phyloP scores from a whole-genome alignment of 1,139 yeast species.

The Yamadazyma siamensis region DNA sequence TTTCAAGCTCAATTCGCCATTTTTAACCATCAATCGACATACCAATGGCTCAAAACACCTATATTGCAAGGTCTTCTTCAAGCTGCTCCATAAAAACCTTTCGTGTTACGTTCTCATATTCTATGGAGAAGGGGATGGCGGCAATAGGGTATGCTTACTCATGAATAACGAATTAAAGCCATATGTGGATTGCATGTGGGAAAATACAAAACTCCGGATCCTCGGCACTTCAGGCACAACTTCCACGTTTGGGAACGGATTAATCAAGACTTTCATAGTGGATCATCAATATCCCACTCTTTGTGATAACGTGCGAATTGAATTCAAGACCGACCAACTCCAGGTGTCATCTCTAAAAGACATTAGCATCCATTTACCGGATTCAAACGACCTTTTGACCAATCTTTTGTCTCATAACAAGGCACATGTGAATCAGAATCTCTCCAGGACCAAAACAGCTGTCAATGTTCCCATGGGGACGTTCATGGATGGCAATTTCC shows the following conservation, averaged over 20 bases:
- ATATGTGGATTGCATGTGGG: constrained; percentile 29
- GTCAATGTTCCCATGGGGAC: constrained; percentile 31
- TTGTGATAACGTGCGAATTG: constrained; percentile 19
- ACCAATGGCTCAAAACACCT: constrained; percentile 15
- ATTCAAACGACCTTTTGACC: constrained; percentile 13
- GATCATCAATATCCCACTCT: constrained; percentile 19
- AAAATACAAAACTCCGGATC: constrained; percentile 29
- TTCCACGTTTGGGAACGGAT: constrained; percentile 37
- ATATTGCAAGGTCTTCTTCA: constrained; percentile 32
- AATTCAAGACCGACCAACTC: constrained; percentile 16
- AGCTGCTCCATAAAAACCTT: constrained; percentile 29
- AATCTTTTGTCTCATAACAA: constrained; percentile 16
- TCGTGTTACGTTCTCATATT: constrained; percentile 34
- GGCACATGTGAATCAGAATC: constrained; percentile 9
- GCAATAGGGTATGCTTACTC: constrained; percentile 18
- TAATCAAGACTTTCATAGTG: constrained; percentile 27
- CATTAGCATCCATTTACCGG: constrained; percentile 11
- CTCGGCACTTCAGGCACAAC: constrained; percentile 36
- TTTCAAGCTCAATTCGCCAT: constrained; percentile 32
- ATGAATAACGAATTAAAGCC: constrained; percentile 36
- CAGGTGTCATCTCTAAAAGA: constrained; percentile 12
- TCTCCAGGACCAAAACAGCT: constrained; percentile 5
- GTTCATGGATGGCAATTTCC: constrained; percentile 27
- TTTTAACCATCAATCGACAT: constrained; percentile 24
- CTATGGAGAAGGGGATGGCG: constrained; percentile 6